phyloP scores from a whole-genome alignment of 2,329 filamentous ascomycete genomes.

The Pleoardoris graminearum region DNA sequence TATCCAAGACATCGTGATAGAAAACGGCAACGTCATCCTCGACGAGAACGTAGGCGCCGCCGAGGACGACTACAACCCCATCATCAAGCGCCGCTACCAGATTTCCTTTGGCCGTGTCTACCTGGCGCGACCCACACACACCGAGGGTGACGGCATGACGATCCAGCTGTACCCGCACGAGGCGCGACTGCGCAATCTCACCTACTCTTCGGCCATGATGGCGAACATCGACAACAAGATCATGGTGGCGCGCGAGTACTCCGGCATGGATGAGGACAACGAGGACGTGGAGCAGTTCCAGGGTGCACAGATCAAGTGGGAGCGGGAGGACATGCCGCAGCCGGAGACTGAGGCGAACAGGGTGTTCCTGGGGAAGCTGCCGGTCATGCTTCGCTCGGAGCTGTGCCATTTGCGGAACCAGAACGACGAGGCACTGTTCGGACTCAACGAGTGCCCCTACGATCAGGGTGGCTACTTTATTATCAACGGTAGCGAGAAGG shows the following conservation, averaged over 20 bases:
- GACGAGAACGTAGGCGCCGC: conserved; percentile 83
- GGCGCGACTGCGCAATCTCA: conserved; percentile 91
- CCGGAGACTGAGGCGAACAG: conserved; percentile 62
- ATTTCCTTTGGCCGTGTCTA: conserved; percentile 91
- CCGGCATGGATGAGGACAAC: conserved; percentile 71
- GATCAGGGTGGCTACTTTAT: conserved; percentile 99
- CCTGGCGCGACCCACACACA: conserved; percentile 86
- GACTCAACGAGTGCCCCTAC: conserved; percentile 95
- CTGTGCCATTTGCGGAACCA: conserved; percentile 88
- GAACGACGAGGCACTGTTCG: conserved; percentile 82
- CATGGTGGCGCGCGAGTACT: conserved; percentile 77
- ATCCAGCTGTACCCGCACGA: conserved; percentile 89
- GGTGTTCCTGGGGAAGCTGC: conserved; percentile 92
- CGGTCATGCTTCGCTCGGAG: conserved; percentile 97
- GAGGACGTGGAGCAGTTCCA: conserved; percentile 48
- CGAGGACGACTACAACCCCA: conserved; percentile 69
- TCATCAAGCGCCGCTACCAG: conserved; percentile 89
- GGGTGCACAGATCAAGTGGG: conserved; percentile 50
- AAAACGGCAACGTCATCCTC: conserved; percentile 88
- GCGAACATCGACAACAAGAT: conserved; percentile 85
- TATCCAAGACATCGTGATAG: conserved; percentile 91
- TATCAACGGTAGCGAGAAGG: conserved; percentile 98
- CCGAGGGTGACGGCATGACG: conserved; percentile 88
- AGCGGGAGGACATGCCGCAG: conserved; percentile 53
- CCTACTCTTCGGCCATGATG: conserved; percentile 90